Conservation (phyloP, 805 yeast species). For the Sugiyamaella valdiviana region DNA sequence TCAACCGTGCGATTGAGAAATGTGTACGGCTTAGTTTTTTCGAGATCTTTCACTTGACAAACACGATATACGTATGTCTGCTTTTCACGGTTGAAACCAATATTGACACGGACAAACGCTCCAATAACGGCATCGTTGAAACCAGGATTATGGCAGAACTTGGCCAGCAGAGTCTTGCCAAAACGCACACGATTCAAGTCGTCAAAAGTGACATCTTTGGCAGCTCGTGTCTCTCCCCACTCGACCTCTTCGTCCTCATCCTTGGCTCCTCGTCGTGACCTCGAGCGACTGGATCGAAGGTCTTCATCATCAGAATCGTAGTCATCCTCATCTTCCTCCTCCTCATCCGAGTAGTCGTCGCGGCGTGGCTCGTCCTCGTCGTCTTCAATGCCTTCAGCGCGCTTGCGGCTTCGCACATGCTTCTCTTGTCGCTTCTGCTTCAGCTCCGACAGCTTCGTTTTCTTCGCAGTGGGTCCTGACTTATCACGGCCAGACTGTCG, state of each 20-base stretch:
- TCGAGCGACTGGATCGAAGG: constrained; percentile 18
- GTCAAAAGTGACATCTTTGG: constrained; percentile 42
- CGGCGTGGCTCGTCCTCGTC: constrained; percentile 2
- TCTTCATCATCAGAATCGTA: constrained; percentile 21
- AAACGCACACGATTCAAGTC: constrained; percentile 71
- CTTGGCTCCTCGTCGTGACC: constrained; percentile 36
- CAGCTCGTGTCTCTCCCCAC: constrained; percentile 40
- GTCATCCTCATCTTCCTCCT: constrained; percentile 36
- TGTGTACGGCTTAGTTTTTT: constrained; percentile 42
- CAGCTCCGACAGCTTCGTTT: constrained; percentile 61
- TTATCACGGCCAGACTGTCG: constrained; percentile 17
- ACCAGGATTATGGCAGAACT: constrained; percentile 75
- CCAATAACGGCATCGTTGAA: constrained; percentile 66
- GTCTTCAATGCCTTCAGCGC: constrained; percentile 13
- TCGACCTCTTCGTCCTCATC: constrained; percentile 41
- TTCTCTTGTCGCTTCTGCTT: constrained; percentile 68
- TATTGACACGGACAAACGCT: constrained; percentile 75
- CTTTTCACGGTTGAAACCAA: constrained; percentile 61
- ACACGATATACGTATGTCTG: constrained; percentile 68
- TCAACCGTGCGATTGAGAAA: constrained; percentile 47
- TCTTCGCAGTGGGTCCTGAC: constrained; percentile 36
- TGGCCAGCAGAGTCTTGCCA: constrained; percentile 70
- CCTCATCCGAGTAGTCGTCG: constrained; percentile 27
- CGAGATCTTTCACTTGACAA: constrained; percentile 70
- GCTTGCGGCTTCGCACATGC: constrained; percentile 12